Evolutionary conservation across 495 filamentous ascomycete genomes (phyloP).

Genomic region (Xylaria bambusicola): DNA sequence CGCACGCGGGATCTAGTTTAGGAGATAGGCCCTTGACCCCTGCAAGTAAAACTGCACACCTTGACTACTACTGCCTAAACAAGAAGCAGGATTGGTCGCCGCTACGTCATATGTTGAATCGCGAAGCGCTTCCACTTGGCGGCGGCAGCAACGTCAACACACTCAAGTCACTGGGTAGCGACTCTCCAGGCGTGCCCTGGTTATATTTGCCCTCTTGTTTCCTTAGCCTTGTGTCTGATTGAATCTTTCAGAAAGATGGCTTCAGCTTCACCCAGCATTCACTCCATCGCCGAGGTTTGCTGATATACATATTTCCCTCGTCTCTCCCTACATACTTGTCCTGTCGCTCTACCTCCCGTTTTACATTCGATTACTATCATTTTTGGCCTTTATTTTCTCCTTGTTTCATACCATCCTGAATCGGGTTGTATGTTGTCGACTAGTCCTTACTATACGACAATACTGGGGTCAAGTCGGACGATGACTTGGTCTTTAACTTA

Average conservation of each 20-base stretch:
- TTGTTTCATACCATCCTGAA: background rate
- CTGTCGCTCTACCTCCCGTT: background rate
- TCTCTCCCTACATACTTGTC: background rate
- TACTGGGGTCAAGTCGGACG: background rate
- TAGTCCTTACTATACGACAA: background rate
- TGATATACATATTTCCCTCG: background rate
- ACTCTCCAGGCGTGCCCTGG: background rate
- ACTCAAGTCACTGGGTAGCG: background rate
- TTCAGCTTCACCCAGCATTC: background rate
- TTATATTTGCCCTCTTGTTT: background rate
- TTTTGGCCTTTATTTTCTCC: no score
- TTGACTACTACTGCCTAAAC: background rate
- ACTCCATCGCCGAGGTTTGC: background rate
- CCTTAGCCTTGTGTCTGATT: background rate
- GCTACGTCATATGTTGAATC: constrained; percentile 2
- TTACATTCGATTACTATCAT: no score
- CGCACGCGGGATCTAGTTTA: no score
- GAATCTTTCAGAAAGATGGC: background rate
- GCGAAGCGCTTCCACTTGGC: background rate
- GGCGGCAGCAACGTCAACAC: background rate
- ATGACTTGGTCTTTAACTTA: background rate
- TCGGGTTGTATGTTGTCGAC: background rate
- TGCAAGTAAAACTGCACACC: no score
- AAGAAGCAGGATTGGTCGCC: background rate
- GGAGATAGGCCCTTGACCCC: no score